These are phyloP conservation scores for Mycena sanguinolenta DNA, from an alignment of 768 basidiomycete genomes.

Conservation along the genomic window DNA sequence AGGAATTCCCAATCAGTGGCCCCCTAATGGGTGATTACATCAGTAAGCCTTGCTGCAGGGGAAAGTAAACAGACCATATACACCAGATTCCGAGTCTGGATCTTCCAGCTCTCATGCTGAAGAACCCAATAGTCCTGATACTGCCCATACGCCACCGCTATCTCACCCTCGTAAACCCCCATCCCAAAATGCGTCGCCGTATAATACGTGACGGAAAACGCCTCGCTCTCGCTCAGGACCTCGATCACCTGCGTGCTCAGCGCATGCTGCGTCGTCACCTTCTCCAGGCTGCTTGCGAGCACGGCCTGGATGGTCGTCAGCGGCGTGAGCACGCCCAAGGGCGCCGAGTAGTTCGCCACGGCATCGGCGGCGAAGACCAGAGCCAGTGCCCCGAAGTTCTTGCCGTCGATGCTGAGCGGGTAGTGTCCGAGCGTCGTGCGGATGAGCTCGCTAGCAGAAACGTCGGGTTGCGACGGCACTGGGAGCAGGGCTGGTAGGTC, in stretches of 20 bases:
- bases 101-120: slow-evolving; percentile 26
- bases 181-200: slow-evolving; percentile 28
- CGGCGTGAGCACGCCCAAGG: slow-evolving; percentile 23
- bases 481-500: slow-evolving; percentile 27
- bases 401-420: slow-evolving; percentile 26
- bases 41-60: slow-evolving; percentile 21
- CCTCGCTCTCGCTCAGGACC: slow-evolving; percentile 23
- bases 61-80: slow-evolving; percentile 29
- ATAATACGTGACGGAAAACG: slow-evolving; percentile 27
- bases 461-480: slow-evolving; percentile 23
- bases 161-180: slow-evolving; percentile 27
- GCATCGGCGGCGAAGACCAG: slow-evolving; percentile 25
- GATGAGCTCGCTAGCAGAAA: slow-evolving; percentile 26
- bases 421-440: slow-evolving; percentile 24
- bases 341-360: slow-evolving; percentile 28
- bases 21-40: slow-evolving; percentile 25
- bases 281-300: slow-evolving; percentile 24
- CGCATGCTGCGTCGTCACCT: slow-evolving; percentile 24
- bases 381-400: slow-evolving; percentile 21
- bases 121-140: slow-evolving; percentile 28
- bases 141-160: slow-evolving; percentile 21
- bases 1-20: slow-evolving; percentile 20
- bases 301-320: slow-evolving; percentile 24
- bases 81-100: slow-evolving; percentile 22
- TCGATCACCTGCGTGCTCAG: slow-evolving; percentile 26